Conservation (phyloP, 2,329 filamentous ascomycete genomes). For the Talaromyces sp. region DNA sequence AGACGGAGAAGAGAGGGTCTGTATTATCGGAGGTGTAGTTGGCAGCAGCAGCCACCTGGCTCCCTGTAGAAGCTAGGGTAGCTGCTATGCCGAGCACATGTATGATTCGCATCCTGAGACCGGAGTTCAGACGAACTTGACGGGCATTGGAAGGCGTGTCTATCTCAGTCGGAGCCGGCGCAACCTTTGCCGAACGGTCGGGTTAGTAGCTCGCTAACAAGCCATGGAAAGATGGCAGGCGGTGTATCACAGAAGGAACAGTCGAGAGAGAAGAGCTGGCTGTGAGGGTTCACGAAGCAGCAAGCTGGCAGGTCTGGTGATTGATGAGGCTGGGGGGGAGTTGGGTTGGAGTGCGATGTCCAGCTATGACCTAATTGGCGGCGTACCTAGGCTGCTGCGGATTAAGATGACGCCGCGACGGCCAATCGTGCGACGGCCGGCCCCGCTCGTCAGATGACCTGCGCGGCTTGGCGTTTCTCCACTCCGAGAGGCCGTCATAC, state of each 20-base stretch:
- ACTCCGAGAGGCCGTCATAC: no score
- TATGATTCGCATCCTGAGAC: slow-evolving; percentile 5
- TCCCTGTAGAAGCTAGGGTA: slow-evolving; percentile 19
- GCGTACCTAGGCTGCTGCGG: background rate
- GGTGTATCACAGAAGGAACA: background rate
- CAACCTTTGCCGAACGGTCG: background rate
- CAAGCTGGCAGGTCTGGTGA: background rate
- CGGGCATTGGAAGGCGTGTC: background rate
- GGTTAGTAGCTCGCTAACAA: background rate
- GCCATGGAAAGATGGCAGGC: background rate
- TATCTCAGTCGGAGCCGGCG: background rate
- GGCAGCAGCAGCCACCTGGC: slow-evolving; percentile 21
- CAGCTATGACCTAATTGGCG: background rate
- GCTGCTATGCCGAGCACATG: slow-evolving; percentile 3
- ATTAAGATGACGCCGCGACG: background rate
- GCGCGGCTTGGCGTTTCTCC: background rate
- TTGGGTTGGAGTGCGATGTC: background rate
- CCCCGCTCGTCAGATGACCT: background rate
- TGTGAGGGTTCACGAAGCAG: background rate
- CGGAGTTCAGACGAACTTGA: background rate
- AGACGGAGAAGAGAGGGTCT: slow-evolving; percentile 64
- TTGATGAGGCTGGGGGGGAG: background rate
- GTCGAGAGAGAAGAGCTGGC: background rate
- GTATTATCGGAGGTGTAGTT: slow-evolving; percentile 57
- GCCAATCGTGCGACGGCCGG: background rate